phyloP scores from a whole-genome alignment of 441 rosid species.

The Raphanus hybrid region DNA sequence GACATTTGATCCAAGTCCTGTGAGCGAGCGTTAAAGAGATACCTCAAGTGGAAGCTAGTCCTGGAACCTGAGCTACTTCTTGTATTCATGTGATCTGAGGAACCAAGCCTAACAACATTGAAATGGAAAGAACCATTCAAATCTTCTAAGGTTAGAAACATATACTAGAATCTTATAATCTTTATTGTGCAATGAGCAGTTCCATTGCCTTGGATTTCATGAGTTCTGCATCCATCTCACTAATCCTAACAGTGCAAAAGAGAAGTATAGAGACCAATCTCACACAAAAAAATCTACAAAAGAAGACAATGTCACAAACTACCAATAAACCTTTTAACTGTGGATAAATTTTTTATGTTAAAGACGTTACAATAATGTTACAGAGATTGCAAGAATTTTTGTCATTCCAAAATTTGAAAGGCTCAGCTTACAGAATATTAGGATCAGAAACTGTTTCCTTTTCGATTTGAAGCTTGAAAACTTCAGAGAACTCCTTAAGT shows the following conservation, averaged over 20 bases:
- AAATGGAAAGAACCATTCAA: constrained; percentile 6
- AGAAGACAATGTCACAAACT: constrained; percentile 21
- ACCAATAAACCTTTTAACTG: constrained; percentile 1
- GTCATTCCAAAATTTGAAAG: constrained; percentile 9
- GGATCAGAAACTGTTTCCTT: constrained; percentile 38
- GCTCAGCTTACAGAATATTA: constrained; percentile 21
- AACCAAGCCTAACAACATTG: constrained; percentile 23
- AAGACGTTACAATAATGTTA: constrained; percentile 23
- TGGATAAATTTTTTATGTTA: not conserved
- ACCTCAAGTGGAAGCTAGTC: constrained; percentile 3
- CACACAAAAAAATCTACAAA: constrained; percentile 20
- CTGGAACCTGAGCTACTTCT: constrained; percentile 15
- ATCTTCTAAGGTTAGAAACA: too few relatives aligned
- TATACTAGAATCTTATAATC: too few relatives aligned
- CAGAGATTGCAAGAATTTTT: constrained; percentile 16
- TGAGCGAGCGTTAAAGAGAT: constrained; percentile 12
- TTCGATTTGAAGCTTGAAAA: constrained; percentile 64
- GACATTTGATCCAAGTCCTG: constrained; percentile 12
- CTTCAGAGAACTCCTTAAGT: constrained; percentile 68
- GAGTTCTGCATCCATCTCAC: constrained; percentile 9
- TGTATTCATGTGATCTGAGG: constrained; percentile 10
- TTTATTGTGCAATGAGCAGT: not conserved
- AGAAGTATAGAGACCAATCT: constrained; percentile 28
- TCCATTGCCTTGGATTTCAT: constrained; percentile 10
- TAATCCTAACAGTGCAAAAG: constrained; percentile 21